phyloP scores from a whole-genome alignment of 768 basidiomycete genomes.

The Saitozyma sp. region DNA sequence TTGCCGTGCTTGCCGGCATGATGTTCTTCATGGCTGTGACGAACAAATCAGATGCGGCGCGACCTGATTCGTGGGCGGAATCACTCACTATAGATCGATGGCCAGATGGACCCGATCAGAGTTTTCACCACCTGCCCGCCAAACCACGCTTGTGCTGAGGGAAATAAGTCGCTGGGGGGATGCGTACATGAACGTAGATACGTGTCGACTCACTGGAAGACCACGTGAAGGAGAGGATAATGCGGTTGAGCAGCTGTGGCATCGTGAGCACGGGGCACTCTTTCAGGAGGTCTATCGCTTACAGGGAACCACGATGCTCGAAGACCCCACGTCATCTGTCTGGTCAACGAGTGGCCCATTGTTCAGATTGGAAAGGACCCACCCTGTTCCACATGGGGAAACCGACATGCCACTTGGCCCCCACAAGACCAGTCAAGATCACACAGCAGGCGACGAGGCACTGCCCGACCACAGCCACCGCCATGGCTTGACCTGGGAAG shows the following conservation, averaged over 20 bases:
- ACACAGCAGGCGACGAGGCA: conserved; percentile 25
- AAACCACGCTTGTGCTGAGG: conserved; percentile 33
- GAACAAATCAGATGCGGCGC: neutral
- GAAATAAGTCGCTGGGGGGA: neutral
- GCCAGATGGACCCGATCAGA: conserved; percentile 10
- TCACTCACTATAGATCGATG: conserved; percentile 9
- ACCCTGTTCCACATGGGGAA: conserved; percentile 44
- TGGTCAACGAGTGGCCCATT: no score
- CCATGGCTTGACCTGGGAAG: conserved; percentile 34
- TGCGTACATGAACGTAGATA: neutral
- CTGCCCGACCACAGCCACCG: conserved; percentile 26
- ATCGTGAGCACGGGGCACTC: no score
- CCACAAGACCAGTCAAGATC: conserved; percentile 34
- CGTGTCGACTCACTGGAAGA: conserved; percentile 6
- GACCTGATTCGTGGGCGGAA: neutral
- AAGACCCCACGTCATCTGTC: conserved; percentile 30
- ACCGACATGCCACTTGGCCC: conserved; percentile 42
- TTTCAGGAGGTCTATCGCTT: neutral
- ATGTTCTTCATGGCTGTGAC: conserved; percentile 37
- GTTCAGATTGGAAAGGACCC: no score
- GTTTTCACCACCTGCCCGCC: conserved; percentile 32
- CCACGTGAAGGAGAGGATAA: conserved; percentile 17
- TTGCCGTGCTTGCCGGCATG: conserved; percentile 26
- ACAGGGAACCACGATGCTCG: conserved; percentile 20
- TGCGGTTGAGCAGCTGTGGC: conserved; percentile 12